phyloP scores from a whole-genome alignment of 192 early-diverging fungal genomes.

The Haplosporangium gracile region DNA sequence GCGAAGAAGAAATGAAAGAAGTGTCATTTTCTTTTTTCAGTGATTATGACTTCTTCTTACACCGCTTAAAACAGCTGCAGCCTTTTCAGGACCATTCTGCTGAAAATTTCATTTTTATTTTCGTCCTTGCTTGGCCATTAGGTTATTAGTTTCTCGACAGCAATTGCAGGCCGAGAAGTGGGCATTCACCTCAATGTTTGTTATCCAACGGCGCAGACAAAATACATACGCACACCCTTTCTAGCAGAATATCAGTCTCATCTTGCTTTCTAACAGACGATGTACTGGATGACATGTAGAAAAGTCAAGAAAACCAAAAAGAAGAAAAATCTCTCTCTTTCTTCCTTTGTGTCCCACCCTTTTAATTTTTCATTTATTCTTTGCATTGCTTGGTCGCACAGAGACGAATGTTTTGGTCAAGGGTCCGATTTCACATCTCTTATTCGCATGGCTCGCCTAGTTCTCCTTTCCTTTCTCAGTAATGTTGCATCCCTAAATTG shows the following conservation, averaged over 20 bases:
- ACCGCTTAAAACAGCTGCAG: no score
- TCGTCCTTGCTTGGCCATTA: no score
- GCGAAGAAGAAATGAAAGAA: no score
- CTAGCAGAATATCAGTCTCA: neutral
- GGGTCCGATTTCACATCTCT: neutral
- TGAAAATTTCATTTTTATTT: no score
- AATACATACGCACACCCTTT: neutral
- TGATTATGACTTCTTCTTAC: no score
- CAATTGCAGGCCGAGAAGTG: no score
- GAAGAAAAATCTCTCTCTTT: neutral
- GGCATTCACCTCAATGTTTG: no score
- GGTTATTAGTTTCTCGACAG: no score
- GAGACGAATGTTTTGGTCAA: neutral
- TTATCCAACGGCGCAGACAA: no score
- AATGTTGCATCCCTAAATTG: neutral
- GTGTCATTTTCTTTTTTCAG: no score
- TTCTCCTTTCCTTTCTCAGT: neutral
- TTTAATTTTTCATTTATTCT: neutral
- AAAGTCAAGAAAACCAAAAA: neutral
- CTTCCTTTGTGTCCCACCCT: neutral
- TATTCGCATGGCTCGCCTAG: neutral
- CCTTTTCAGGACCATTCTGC: no score
- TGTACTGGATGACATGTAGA: neutral
- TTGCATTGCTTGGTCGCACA: neutral
- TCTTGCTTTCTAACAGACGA: neutral